Evolutionary conservation across 73 alveolate genomes (phyloP), one percentile per base, ranked within the genome.

Genomic region (Stentor coeruleus): DNA sequence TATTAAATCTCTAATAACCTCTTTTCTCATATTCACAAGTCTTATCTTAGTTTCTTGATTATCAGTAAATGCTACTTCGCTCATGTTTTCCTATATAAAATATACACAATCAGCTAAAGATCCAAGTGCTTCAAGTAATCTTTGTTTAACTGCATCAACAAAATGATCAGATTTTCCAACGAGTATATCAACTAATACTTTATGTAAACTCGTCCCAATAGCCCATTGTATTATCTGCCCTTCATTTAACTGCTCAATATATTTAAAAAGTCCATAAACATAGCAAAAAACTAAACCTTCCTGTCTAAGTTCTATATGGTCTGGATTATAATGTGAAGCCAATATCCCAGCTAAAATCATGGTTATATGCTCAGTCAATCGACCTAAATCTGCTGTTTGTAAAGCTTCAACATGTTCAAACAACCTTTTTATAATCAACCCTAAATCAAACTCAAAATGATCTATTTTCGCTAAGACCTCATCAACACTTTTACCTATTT

Each of bases 361-460:
- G 42, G 11, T 20, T 0, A 66, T 26, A 66, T 66, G 79, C 2
- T 66, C 79, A 20, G 33, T 1, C 0, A 66, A 40, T 20, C n/a
- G 39, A 66, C n/a, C n/a, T 1, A 66, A 20, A 31, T 66, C 79
- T 28, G 79, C n/a, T 20, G 37, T 66, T 31, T 66, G 79, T 1
- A 66, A 1, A 20, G 79, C 37, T 66, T 66, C 79, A 66, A 31
- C 79, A 31, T 66, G 79, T 2, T 66, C 79, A 31, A 66, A 66
- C n/a, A 66, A 40, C 33, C 79, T 20, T 66, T 66, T 66, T 33
- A 66, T 1, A 66, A 66, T 20, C n/a, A 66, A 31, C 39, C 79
- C 79, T 20, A 33, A 26, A 31, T 66, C 79, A 31, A 66, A 66
- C 33, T 66, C 79, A 66, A 66, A 66, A 20, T 66, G 79, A 15